These are phyloP conservation scores for Colletotrichum godetiae DNA, from an alignment of 2,329 filamentous ascomycete genomes.

Conservation along the genomic window DNA sequence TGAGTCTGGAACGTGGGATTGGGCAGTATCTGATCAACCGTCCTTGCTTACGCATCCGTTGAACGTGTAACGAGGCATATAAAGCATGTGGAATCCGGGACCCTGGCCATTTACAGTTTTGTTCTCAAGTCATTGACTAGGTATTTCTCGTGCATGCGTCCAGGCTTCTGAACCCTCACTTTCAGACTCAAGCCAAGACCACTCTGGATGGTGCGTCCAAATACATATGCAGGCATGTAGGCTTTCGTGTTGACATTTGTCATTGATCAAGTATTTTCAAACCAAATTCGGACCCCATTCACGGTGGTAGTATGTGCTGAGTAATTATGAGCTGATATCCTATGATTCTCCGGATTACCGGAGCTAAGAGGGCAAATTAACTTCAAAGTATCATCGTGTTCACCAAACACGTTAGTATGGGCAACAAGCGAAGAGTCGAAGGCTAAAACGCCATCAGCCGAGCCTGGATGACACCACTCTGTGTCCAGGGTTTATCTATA, in stretches of 20 bases:
- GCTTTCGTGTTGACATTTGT: background rate
- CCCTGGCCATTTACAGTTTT: background rate
- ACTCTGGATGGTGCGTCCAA: background rate
- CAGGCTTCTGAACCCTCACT: background rate
- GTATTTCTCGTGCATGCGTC: background rate
- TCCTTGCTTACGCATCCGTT: background rate
- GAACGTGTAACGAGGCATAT: background rate
- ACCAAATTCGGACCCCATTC: background rate
- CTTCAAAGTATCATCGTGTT: background rate
- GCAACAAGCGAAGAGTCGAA: background rate
- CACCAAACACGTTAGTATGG: background rate
- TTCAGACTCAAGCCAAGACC: background rate
- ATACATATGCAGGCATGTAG: no score
- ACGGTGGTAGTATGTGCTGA: no score
- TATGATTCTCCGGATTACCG: background rate
- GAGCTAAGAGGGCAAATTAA: background rate
- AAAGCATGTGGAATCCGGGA: background rate
- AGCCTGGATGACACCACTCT: background rate
- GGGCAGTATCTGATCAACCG: background rate
- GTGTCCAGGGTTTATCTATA: background rate
- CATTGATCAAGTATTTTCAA: background rate
- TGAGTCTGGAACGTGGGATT: background rate
- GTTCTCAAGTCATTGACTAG: background rate
- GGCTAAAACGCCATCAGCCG: background rate
- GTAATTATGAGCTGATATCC: background rate